phyloP scores from a whole-genome alignment of 1,139 yeast genomes.

The Williopsis jadinii region DNA sequence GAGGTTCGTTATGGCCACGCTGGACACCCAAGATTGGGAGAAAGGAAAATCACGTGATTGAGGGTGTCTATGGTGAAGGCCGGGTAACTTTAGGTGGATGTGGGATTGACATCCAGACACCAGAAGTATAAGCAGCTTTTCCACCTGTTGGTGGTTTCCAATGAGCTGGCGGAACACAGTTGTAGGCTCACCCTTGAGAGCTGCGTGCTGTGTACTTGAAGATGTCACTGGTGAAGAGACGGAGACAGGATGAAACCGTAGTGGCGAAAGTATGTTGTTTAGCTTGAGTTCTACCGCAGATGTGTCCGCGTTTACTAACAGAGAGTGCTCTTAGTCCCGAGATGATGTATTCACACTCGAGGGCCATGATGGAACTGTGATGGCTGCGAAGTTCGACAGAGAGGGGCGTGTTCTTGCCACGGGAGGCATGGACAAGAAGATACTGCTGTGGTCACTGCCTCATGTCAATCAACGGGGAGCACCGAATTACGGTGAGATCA shows the following conservation, averaged over 20 bases:
- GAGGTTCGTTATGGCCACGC: too few species aligned
- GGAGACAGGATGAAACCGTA: slow-evolving; percentile 4
- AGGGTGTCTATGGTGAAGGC: too few species aligned
- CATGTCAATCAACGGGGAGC: slow-evolving; percentile 16
- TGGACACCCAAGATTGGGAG: too few species aligned
- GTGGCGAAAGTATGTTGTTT: slow-evolving; percentile 2
- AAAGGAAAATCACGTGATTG: too few species aligned
- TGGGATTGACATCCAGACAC: slow-evolving; percentile 11
- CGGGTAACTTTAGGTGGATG: too few species aligned
- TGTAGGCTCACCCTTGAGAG: too few species aligned
- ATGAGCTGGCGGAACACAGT: too few species aligned
- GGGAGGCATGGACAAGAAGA: slow-evolving; percentile 44
- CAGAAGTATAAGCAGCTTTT: not conserved
- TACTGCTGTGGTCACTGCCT: slow-evolving; percentile 24
- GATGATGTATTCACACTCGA: slow-evolving; percentile 23
- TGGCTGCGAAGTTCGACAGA: slow-evolving; percentile 36
- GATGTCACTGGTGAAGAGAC: slow-evolving; percentile 21
- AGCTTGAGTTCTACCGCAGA: not conserved
- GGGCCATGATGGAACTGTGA: slow-evolving; percentile 46
- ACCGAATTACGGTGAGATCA: slow-evolving; percentile 32
- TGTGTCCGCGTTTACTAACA: not conserved
- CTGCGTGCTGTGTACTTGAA: too few species aligned
- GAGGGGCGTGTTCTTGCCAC: slow-evolving; percentile 41
- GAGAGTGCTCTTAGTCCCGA: slow-evolving; percentile 9
- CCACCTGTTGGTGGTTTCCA: too few species aligned